Evolutionary conservation across 192 early-diverging fungal genomes (phyloP), one percentile per base, ranked within the genome.

Genomic region (Lobosporangium transversale): DNA sequence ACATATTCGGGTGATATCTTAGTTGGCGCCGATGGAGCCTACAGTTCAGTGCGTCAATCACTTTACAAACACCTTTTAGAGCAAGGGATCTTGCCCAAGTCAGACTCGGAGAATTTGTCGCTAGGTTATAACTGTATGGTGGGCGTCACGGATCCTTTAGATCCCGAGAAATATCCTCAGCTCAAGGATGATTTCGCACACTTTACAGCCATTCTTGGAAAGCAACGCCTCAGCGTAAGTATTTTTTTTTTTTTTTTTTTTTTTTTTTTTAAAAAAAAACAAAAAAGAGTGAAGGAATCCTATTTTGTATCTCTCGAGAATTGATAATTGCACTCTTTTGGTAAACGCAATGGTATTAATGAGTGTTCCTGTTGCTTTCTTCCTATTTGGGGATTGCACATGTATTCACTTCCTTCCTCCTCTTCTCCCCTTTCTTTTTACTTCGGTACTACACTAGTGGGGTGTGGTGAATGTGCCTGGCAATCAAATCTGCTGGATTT

Each of bases 401-500:
- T n/a, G n/a, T n/a, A n/a, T n/a, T n/a, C n/a, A n/a, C n/a, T n/a
- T n/a, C n/a, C n/a, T n/a, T n/a, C n/a, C n/a, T n/a, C n/a, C n/a
- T n/a, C n/a, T n/a, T n/a, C 31, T 35, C 4, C 36, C 20, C 53
- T 55, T 36, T 8, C 15, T 26, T 35, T 5, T 54, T 11, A 35
- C 8, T 12, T 40, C 37, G 3, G 10, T 20, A 36, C 33, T 55
- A 42, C 11, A 31, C n/a, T 58, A 74, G 70, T 74, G 70, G 70
- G 62, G 62, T 7, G 52, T 48, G 3, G 21, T 36, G 18, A 74
- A 49, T 8, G 57, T 66, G 2, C 47, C 62, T 14, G 33, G 43
- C 31, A 49, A 65, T 17, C 33, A 57, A 29, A 66, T 74, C 56
- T 74, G 70, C 44, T 74, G 70, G 70, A 58, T 57, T 21, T 33